Evolutionary conservation across 2,329 filamentous ascomycete species (phyloP).

Genomic region (Colletotrichum scovillei): DNA sequence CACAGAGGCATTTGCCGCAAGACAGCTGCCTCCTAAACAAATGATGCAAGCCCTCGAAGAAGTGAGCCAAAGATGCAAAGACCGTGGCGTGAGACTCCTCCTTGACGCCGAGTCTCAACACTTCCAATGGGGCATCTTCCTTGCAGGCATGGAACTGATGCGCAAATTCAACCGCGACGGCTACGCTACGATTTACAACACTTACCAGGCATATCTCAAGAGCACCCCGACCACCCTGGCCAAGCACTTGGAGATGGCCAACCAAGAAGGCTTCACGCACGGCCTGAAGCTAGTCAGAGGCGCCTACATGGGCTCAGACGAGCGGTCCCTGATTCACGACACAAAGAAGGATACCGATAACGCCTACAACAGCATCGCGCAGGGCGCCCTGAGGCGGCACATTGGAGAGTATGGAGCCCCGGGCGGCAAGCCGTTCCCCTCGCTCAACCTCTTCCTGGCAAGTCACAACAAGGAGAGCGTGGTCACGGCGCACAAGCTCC

Average conservation of each 20-base stretch:
- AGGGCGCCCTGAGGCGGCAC: slow-evolving; percentile 71
- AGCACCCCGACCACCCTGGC: slow-evolving; percentile 67
- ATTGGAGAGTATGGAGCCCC: slow-evolving; percentile 58
- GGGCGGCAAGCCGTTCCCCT: slow-evolving; percentile 62
- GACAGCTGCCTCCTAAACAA: slow-evolving; percentile 70
- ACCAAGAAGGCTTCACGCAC: slow-evolving; percentile 70
- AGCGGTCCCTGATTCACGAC: slow-evolving; percentile 76
- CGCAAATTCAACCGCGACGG: slow-evolving; percentile 76
- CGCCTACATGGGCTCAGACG: slow-evolving; percentile 78
- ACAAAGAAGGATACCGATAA: slow-evolving; percentile 78
- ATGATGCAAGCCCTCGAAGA: slow-evolving; percentile 79
- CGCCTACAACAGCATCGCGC: slow-evolving; percentile 78
- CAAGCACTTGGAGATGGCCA: slow-evolving; percentile 69
- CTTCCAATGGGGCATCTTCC: slow-evolving; percentile 82
- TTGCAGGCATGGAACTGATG: slow-evolving; percentile 81
- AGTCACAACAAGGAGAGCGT: slow-evolving; percentile 74
- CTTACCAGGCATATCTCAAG: slow-evolving; percentile 83
- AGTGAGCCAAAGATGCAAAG: slow-evolving; percentile 78
- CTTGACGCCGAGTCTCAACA: slow-evolving; percentile 88
- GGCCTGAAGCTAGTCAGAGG: slow-evolving; percentile 82
- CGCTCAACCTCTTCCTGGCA: slow-evolving; percentile 76
- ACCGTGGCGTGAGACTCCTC: slow-evolving; percentile 77
- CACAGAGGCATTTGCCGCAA: slow-evolving; percentile 73
- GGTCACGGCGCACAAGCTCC: slow-evolving; percentile 71
- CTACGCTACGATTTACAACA: slow-evolving; percentile 80